Evolutionary conservation across 768 basidiomycete species (phyloP), one percentile per base, ranked within the genome.

Genomic region (Pleurotus platypus): DNA sequence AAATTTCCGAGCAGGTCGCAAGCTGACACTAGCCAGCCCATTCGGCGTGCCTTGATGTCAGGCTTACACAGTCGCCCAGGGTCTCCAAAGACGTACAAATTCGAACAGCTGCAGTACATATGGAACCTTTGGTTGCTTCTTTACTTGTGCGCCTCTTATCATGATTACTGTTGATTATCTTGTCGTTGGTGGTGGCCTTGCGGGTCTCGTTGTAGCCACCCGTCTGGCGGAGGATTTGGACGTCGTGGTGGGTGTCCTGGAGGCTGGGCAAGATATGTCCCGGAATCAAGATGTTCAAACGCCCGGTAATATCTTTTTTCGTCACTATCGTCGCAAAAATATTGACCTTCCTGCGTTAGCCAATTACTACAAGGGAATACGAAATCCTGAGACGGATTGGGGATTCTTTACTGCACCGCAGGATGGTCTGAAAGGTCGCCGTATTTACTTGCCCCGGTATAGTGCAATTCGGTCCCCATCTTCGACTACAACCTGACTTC

Each of bases 121-220:
- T 35, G 30, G 30, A 45, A 40, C 30, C 16, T 22, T 20, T 42
- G 13, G 53, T 55, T 55, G 16, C 35, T 55, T 20, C 38, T 55
- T 22, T 22, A 20, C 38, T 22, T 13, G 50, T 18, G 18, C 12
- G 15, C 27, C 55, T 22, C 20, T 20, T 46, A 16, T 20, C 46
- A 27, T 56, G n/a, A 46, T 46, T 26, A 15, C 43, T 27, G 46
- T 46, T 39, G 42, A 56, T 46, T 56, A 46, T 35, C 30, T 56
- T 13, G 46, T 56, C 55, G 55, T 46, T 46, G 46, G 42, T 30
- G 51, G 55, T 45, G 67, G 67, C n/a, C 47, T 60, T 46, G 60
- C 62, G 45, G 67, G 67, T 24, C 55, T 62, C 24, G 65, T 63
- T 7, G 48, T 68, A 8, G 67, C 67, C 20, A 60, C 42, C 16